Conservation (phyloP, 305 asterid genomes). For the Rubia occidens region DNA sequence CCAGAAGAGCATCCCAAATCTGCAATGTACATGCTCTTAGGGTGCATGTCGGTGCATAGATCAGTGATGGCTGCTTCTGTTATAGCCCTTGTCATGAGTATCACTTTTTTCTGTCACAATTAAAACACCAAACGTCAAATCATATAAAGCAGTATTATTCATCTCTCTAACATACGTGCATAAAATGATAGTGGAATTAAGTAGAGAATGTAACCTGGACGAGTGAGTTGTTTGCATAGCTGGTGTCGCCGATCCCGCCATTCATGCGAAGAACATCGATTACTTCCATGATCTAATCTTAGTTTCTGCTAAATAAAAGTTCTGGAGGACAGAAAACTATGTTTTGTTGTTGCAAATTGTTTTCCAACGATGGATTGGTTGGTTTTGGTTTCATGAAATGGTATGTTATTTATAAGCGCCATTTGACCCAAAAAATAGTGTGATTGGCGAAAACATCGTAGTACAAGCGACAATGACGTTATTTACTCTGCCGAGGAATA, state of each 20-base stretch:
- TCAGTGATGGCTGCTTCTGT: slow-evolving; percentile 15
- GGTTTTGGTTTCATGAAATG: neutral
- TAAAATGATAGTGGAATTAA: too few species aligned
- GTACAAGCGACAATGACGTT: neutral
- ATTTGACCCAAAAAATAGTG: neutral
- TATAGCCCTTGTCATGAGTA: slow-evolving; percentile 19
- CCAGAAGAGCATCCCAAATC: slow-evolving; percentile 28
- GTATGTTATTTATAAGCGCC: slow-evolving; percentile 1
- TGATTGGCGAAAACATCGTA: neutral
- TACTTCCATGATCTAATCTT: slow-evolving; percentile 10
- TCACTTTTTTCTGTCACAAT: slow-evolving; percentile 18
- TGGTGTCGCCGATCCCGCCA: slow-evolving; percentile 21
- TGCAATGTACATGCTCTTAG: slow-evolving; percentile 21
- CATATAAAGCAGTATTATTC: neutral
- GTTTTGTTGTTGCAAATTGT: too few species aligned
- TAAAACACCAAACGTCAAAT: neutral
- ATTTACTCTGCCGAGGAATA: neutral
- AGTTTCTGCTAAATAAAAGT: neutral
- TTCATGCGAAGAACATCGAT: slow-evolving; percentile 23
- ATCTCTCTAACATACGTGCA: neutral
- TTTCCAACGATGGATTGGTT: neutral
- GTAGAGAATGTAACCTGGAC: slow-evolving; percentile 11
- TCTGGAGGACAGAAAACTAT: neutral
- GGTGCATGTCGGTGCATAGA: slow-evolving; percentile 8
- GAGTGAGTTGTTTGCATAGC: slow-evolving; percentile 27